A percentile compares a stretch with the other conserved stretches of the same genome.
phyloP scores from a whole-genome alignment of 345 rosid genomes.

The rapeseed (Brassica napus) region Da-Ae NC_063448.1:55590001-55590500 shows the following conservation, averaged over 20 bases:
- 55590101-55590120: conserved; percentile 67
- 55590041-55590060: conserved; percentile 45
- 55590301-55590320: background rate
- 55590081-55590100: conserved; percentile 61
- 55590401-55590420: conserved; percentile 3
- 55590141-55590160: conserved; percentile 10
- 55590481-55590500: background rate
- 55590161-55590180: background rate
- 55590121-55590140: conserved; percentile 5
- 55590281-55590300: background rate
- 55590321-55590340: conserved; percentile 19
- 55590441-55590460: background rate
- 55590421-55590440: conserved; percentile 15
- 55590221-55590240: conserved; percentile 44
- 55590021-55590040: conserved; percentile 55
- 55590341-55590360: background rate
- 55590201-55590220: conserved; percentile 44
- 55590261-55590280: background rate
- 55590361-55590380: conserved; percentile 23
- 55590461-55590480: conserved; percentile 14
- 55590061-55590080: conserved; percentile 38
- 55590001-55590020: conserved; percentile 54
- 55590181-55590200: conserved; percentile 55
- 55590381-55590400: background rate
- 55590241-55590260: conserved; percentile 43